Evolutionary conservation across 2,329 filamentous ascomycete species (phyloP), one percentile per base, ranked within the genome.

Genomic region (Ophiostoma perfectum): DNA sequence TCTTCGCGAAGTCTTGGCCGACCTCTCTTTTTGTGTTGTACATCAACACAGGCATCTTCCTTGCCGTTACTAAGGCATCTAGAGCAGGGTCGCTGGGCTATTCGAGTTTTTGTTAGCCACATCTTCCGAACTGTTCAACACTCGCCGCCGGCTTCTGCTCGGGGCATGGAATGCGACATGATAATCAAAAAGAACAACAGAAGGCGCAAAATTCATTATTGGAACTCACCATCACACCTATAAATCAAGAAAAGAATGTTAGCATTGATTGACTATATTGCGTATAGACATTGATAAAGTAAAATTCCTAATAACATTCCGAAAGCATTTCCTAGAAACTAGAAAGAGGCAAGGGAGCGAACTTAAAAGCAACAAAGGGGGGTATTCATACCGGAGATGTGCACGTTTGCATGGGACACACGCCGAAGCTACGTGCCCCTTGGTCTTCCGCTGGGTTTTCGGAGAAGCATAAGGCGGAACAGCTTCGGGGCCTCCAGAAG

Each of bases 381-480:
- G 44, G 6, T 18, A 39, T 27, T 27, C 81, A 75, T 79, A 88
- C 86, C 87, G 83, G 72, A 95, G 83, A 84, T 95, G 91, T 49
- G 91, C 91, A 77, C 87, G 88, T 77, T 94, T 94, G 80, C 91
- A 95, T 70, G 92, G 92, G 73, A 94, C 88, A 76, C 91, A 95
- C 39, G 91, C 91, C 47, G 90, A 93, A 66, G 90, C 90, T 67
- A 94, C 91, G 80, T 95, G 91, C 14, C 90, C 90, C 76, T 92
- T 92, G 5, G 89, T 88, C 76, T 89, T 90, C 72, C 87, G 82
- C 71, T 88, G 86, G 6, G 85, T 81, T 73, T 87, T 88, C 1
- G 86, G 84, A 52, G 86, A 87, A 11, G 80, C 78, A 71, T 82
- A 83, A 3, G 81, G 77, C 47, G 80, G 78, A 38, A 76, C 77